phyloP scores from a whole-genome alignment of 257 asterid genomes.

The Solanum chilense region DNA sequence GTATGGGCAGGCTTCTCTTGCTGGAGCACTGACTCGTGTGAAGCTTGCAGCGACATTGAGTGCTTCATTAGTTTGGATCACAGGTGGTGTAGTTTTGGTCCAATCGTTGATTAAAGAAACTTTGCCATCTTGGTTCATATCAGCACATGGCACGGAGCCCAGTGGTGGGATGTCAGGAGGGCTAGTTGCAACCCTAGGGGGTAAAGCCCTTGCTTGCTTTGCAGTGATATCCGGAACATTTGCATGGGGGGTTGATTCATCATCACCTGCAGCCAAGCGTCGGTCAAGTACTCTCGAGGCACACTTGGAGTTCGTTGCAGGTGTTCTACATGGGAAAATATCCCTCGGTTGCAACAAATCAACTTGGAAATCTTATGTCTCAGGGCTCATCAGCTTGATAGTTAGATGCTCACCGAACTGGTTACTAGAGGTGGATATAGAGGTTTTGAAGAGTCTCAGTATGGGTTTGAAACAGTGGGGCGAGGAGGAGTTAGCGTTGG shows the following conservation, averaged over 20 bases:
- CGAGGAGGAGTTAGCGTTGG: conserved; percentile 81
- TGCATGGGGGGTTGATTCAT: conserved; percentile 79
- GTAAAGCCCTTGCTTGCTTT: conserved; percentile 79
- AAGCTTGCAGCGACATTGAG: conserved; percentile 78
- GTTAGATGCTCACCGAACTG: conserved; percentile 80
- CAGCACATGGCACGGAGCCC: conserved; percentile 35
- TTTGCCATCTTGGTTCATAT: conserved; percentile 82
- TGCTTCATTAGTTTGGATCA: conserved; percentile 81
- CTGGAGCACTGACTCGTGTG: conserved; percentile 61
- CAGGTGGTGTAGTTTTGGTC: conserved; percentile 60
- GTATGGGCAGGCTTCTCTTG: conserved; percentile 78
- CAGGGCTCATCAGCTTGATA: conserved; percentile 67
- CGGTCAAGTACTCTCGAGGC: conserved; percentile 39
- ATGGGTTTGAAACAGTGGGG: conserved; percentile 70
- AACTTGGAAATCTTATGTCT: conserved; percentile 70
- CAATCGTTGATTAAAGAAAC: conserved; percentile 66
- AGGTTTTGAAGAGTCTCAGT: conserved; percentile 60
- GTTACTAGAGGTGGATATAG: conserved; percentile 75
- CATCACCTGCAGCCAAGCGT: conserved; percentile 38
- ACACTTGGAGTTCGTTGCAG: conserved; percentile 70
- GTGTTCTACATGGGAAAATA: conserved; percentile 70
- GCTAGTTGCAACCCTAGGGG: conserved; percentile 64
- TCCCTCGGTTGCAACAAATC: conserved; percentile 76
- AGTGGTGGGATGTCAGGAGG: conserved; percentile 40
- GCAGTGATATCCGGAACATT: conserved; percentile 46